Evolutionary conservation across 345 rosid species (phyloP).

Genomic region (Limnanthes douglasii): DNA sequence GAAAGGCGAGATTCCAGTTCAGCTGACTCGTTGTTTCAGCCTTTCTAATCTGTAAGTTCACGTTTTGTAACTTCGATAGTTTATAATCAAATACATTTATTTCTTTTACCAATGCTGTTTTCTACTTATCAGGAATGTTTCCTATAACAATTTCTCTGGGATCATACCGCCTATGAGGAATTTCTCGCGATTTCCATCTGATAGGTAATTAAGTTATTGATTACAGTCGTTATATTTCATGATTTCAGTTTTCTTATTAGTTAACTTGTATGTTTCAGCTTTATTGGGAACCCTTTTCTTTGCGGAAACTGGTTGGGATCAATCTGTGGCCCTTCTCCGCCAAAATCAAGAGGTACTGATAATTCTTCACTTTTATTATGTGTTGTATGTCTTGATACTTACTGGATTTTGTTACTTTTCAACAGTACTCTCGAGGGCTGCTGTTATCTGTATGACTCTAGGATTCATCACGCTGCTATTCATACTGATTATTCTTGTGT

Average conservation of each 20-base stretch:
- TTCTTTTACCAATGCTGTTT: neutral
- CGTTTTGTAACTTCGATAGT: neutral
- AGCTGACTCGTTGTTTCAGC: slow-evolving; percentile 69
- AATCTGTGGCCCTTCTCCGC: slow-evolving; percentile 35
- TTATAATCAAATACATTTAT: neutral
- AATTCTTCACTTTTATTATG: neutral
- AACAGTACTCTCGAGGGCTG: slow-evolving; percentile 44
- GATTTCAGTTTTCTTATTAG: neutral
- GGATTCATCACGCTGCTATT: slow-evolving; percentile 38
- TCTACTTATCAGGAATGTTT: slow-evolving; percentile 42
- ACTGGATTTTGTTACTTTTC: slow-evolving; percentile 1
- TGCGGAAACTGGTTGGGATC: slow-evolving; percentile 86
- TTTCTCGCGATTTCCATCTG: slow-evolving; percentile 47
- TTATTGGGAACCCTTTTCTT: slow-evolving; percentile 59
- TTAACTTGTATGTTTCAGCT: slow-evolving; percentile 21
- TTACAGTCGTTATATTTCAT: neutral
- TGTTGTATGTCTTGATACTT: neutral
- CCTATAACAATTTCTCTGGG: slow-evolving; percentile 83
- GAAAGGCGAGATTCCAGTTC: slow-evolving; percentile 72
- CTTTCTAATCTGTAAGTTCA: slow-evolving; percentile 44
- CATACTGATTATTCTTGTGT: slow-evolving; percentile 31
- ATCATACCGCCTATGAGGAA: slow-evolving; percentile 40
- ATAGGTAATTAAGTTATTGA: slow-evolving; percentile 39
- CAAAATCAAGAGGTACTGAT: slow-evolving; percentile 39
- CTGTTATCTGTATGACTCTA: slow-evolving; percentile 40